Conservation (phyloP, 225 moss, liverwort and hornwort genomes). For the Pleurozium schreberi region DNA sequence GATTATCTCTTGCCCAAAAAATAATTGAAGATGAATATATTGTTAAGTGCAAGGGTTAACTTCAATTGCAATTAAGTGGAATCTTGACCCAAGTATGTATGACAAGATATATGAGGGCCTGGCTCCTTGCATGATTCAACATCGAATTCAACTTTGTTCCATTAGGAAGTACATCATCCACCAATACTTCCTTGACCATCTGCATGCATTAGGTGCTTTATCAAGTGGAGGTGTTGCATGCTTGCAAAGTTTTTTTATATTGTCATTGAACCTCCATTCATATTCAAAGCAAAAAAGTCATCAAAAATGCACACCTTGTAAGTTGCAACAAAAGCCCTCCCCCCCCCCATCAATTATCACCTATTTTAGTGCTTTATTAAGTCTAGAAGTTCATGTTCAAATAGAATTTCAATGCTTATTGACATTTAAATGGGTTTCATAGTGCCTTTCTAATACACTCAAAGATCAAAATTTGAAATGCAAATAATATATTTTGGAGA, state of each 20-base stretch:
- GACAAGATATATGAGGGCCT: constrained; percentile 62
- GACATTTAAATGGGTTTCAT: too few species aligned
- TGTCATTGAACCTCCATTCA: not conserved
- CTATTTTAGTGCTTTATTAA: not conserved
- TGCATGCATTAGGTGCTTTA: not conserved
- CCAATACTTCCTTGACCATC: constrained; percentile 25
- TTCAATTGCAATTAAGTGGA: constrained; percentile 53
- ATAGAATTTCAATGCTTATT: not conserved
- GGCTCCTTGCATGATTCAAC: constrained; percentile 30
- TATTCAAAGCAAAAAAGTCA: not conserved
- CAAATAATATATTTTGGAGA: too few species aligned
- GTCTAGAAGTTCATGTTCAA: not conserved
- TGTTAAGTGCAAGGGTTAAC: constrained; percentile 22
- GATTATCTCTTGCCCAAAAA: not conserved
- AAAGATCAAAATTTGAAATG: not conserved
- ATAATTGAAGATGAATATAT: constrained; percentile 41
- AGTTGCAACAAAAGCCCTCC: not conserved
- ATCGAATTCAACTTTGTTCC: constrained; percentile 4
- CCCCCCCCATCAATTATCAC: not conserved
- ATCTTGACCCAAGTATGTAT: constrained; percentile 59
- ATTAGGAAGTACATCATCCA: constrained; percentile 54
- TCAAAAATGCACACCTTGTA: not conserved
- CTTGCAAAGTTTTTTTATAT: not conserved
- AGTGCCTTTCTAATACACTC: not conserved
- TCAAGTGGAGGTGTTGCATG: not conserved